Conservation (phyloP, 805 yeast species). For the Vanderwaltozyma yarrowii region DNA sequence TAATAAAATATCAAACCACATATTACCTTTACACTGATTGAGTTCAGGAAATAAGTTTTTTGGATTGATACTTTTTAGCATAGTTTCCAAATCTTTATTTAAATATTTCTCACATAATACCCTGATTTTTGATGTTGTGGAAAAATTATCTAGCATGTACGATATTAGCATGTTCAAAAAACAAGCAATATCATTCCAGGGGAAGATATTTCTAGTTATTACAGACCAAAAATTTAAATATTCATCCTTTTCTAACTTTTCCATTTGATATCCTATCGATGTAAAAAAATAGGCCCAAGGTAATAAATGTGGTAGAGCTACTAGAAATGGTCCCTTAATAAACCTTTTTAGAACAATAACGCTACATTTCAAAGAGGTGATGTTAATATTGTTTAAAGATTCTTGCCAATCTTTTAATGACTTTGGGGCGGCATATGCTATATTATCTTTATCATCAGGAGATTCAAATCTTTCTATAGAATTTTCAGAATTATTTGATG, state of each 20-base stretch:
- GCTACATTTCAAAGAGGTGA: slow-evolving; percentile 55
- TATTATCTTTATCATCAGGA: no score
- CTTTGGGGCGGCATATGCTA: slow-evolving; percentile 18
- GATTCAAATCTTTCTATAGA: no score
- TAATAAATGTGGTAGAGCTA: slow-evolving; percentile 61
- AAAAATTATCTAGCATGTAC: slow-evolving; percentile 16
- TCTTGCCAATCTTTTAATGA: slow-evolving; percentile 40
- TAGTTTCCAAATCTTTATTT: not conserved
- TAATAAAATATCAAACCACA: slow-evolving; percentile 62
- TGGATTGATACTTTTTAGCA: no score
- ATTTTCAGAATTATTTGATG: slow-evolving; percentile 12
- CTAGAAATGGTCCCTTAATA: slow-evolving; percentile 53
- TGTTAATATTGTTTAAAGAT: slow-evolving; percentile 45
- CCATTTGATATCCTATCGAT: slow-evolving; percentile 47
- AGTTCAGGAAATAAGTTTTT: slow-evolving; percentile 45
- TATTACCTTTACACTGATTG: slow-evolving; percentile 76
- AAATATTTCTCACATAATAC: not conserved
- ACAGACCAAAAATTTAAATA: slow-evolving; percentile 21
- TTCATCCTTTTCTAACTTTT: slow-evolving; percentile 11
- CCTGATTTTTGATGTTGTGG: slow-evolving; percentile 7
- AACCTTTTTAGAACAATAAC: slow-evolving; percentile 57
- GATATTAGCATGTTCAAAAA: slow-evolving; percentile 49
- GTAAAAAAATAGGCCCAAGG: slow-evolving; percentile 68
- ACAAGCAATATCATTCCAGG: slow-evolving; percentile 56
- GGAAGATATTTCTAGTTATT: slow-evolving; percentile 44